Percentiles rank a stretch among this genome's conserved stretches.
Evolutionary conservation across 176 grass and related monocot genomes (phyloP).

Genomic region (Raddia distichophylla): DNA sequence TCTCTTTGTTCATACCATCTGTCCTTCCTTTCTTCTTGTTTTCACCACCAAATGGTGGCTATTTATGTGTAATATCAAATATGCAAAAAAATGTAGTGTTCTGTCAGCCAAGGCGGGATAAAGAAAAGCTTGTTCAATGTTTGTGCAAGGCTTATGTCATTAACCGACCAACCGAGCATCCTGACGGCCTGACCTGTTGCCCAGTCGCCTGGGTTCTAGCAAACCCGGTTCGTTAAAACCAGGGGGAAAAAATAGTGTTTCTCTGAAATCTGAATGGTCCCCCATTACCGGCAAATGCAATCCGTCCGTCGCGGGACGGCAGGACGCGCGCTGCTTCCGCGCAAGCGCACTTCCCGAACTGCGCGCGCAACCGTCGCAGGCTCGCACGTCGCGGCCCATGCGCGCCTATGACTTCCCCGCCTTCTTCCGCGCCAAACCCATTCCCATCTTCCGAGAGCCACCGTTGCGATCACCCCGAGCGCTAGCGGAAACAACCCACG

Average conservation of each 20-base stretch:
- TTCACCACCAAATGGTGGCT: constrained; percentile 60
- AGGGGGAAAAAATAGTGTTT: neutral
- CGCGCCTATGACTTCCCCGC: neutral
- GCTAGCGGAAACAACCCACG: constrained; percentile 21
- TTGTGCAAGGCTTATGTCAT: neutral
- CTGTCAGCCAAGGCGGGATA: constrained; percentile 5
- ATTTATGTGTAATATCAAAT: constrained; percentile 41
- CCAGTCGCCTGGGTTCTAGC: no score
- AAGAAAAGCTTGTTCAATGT: constrained; percentile 23
- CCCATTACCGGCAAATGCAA: neutral
- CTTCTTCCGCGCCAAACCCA: neutral
- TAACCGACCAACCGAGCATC: no score
- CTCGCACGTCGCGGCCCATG: neutral
- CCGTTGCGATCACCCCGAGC: neutral
- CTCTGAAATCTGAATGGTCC: neutral
- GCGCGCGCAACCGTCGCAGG: neutral
- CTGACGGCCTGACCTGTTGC: no score
- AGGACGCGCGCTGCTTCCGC: constrained; percentile 28
- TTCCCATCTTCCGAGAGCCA: neutral
- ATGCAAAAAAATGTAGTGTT: constrained; percentile 44
- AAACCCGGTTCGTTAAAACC: neutral
- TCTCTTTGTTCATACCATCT: constrained; percentile 43
- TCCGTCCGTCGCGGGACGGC: neutral
- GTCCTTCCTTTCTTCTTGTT: neutral
- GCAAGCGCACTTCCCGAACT: neutral